Evolutionary conservation across 2,329 filamentous ascomycete genomes (phyloP).

Genomic region (Fusarium cicatricum): DNA sequence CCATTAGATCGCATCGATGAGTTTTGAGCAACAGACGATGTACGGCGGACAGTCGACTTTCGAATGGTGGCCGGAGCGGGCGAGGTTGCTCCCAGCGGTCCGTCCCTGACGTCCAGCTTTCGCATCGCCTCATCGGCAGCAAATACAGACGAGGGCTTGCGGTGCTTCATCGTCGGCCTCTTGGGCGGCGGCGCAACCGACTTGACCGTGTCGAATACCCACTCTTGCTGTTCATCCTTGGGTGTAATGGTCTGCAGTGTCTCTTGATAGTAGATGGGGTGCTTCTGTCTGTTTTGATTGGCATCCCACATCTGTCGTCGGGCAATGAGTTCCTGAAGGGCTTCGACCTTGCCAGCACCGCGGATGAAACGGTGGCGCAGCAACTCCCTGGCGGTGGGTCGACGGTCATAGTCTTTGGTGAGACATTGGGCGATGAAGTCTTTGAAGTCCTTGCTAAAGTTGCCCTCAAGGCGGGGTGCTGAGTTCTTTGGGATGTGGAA

Average conservation of each 20-base stretch:
- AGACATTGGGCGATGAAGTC: conserved; percentile 93
- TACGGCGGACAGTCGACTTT: conserved; percentile 63
- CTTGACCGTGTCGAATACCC: conserved; percentile 96
- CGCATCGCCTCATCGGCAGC: conserved; percentile 68
- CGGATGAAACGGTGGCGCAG: conserved; percentile 89
- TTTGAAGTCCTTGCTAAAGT: conserved; percentile 89
- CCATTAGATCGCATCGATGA: conserved; percentile 48
- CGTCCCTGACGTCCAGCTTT: conserved; percentile 68
- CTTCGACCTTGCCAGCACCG: conserved; percentile 86
- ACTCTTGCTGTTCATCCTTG: conserved; percentile 79
- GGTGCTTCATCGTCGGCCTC: conserved; percentile 59
- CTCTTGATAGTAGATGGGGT: conserved; percentile 91
- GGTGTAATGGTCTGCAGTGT: conserved; percentile 78
- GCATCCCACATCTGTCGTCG: conserved; percentile 85
- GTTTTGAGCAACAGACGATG: conserved; percentile 53
- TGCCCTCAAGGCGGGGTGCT: conserved; percentile 83
- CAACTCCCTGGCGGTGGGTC: conserved; percentile 86
- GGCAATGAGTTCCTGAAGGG: conserved; percentile 85
- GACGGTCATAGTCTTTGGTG: conserved; percentile 86
- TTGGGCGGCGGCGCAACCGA: conserved; percentile 65
- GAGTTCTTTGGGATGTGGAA: conserved; percentile 91
- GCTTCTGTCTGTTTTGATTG: conserved; percentile 71
- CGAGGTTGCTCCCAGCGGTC: conserved; percentile 64
- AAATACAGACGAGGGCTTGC: conserved; percentile 66
- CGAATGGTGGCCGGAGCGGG: conserved; percentile 64